Evolutionary conservation across 2,329 filamentous ascomycete species (phyloP), one percentile per base, ranked within the genome.

Genomic region (Akanthomyces uredinophilus): DNA sequence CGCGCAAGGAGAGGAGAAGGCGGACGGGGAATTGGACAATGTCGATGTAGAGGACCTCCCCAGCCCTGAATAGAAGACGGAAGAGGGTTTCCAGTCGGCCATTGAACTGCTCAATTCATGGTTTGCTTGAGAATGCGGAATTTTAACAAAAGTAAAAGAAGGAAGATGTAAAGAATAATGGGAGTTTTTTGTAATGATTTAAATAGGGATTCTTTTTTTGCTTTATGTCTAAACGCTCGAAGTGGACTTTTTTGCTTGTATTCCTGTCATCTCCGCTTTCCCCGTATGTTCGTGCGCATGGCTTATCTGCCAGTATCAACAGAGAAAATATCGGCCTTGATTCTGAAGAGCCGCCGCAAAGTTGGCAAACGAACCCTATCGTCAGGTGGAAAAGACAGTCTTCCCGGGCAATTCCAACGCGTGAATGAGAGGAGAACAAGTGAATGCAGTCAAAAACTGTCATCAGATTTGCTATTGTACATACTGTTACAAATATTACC

Each of bases 11-110:
- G 65, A 41, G 2, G 39, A 46, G 13, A 29, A 11, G 22, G 39
- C 10, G 22, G 52, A 61, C 5, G 37, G 39, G 5, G 39, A 5
- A 39, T 50, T 61, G 59, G 59, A 61, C 16, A 32, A 61, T 24
- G 59, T 20, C 1, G 68, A 66, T 14, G 70, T 76, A 14, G 74
- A 77, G 62, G 77, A 77, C 64, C 65, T 74, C 54, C 74, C 75
- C 5, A 72, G 74, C 8, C 74, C 75, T 0, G 73, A 77, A 56
- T 69, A 68, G 49, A 62, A 64, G 47, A 43, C 35, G 35, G 49
- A 62, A 65, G n/a, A 46, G 24, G 57, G 37, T 11, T 41, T 24
- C 10, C 29, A 20, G 56, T 20, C 11, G 37, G 32, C 6, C 22
- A 7, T 29, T 16, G 5, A 10, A 11, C 20, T 11, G n/a, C 29